Evolutionary conservation across 495 filamentous ascomycete genomes (phyloP), one percentile per base, ranked within the genome.

Genomic region (Aspergillus indologenus): DNA sequence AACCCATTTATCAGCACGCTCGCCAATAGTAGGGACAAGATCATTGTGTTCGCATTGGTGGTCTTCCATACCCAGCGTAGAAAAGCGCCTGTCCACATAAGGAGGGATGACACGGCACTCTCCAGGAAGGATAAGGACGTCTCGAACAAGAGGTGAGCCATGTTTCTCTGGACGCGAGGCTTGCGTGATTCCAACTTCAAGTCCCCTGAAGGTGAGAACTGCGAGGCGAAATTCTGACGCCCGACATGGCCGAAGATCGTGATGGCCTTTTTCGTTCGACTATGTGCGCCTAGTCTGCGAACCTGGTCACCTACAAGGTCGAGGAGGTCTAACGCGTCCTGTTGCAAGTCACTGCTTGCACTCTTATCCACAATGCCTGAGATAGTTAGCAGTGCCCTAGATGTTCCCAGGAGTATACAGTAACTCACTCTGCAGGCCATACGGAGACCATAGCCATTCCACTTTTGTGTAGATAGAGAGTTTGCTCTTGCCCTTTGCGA

Each of bases 281-380:
- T 89, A 68, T 93, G 85, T 45, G 85, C 79, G 34, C 65, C 92
- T 0, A 98, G 83, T 65, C 85, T 87, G 40, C 87, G 83, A 46
- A 96, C 90, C 68, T 97, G 91, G 60, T 96, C 92, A 19, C 87
- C 87, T 24, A 92, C 87, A 11, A 97, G 79, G 70, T 96, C 91
- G 11, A 86, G 81, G 3, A 98, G 81, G 72, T 96, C 91, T 56
- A 90, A 80, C 1, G 92, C 91, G 66, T 96, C 91, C 53, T 90
- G 84, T 57, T 87, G 82, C 24, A 95, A 81, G 63, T 96, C 92
- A 56, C 85, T 82, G 49, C 88, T 80, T 9, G 93, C 95, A 68
- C 91, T 88, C 22, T 83, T 80, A 68, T 95, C 85, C 59, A 98
- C 85, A 59, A 96, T 74, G 29, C 71, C 80, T 85, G 20, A 61